A percentile compares a stretch with the other conserved stretches of the same genome.
These are phyloP conservation scores for Aquilaria agallochum DNA, from an alignment of 441 rosid species.

Conservation along the genomic window DNA sequence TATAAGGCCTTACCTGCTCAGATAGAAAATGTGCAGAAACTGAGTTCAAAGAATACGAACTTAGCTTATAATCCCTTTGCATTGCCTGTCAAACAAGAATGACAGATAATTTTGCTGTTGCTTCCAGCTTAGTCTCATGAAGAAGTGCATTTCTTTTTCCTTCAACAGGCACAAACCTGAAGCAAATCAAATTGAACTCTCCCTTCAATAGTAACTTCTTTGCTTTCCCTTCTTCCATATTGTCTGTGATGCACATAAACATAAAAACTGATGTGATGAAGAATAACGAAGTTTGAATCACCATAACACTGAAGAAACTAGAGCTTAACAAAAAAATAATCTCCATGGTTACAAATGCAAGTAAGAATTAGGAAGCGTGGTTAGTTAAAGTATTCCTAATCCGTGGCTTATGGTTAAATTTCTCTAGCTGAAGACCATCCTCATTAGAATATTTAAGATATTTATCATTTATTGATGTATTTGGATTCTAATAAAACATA, in stretches of 20 bases:
- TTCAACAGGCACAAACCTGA: slow-evolving; percentile 49
- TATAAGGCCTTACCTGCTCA: slow-evolving; percentile 65
- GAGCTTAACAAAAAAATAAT: background rate
- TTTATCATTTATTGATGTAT: no score
- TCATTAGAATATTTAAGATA: no score
- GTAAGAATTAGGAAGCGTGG: background rate
- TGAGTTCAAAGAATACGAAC: slow-evolving; percentile 95
- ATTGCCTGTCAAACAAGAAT: slow-evolving; percentile 48
- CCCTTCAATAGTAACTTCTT: slow-evolving; percentile 95
- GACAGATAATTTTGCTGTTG: slow-evolving; percentile 9
- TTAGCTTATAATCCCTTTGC: slow-evolving; percentile 90
- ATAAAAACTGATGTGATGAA: slow-evolving; percentile 9
- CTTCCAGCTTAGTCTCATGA: slow-evolving; percentile 7
- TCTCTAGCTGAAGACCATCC: no score
- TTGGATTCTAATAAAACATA: no score
- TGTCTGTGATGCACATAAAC: slow-evolving; percentile 54
- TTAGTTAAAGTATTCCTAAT: no score
- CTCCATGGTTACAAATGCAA: background rate
- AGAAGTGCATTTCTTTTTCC: no score
- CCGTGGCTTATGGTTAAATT: no score
- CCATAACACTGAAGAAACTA: background rate
- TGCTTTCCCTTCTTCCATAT: slow-evolving; percentile 89
- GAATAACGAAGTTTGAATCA: background rate
- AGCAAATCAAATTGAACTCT: slow-evolving; percentile 97
- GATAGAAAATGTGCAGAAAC: slow-evolving; percentile 98